Evolutionary conservation across 169 alveolate genomes (phyloP).

Genomic region (Sarcocystis neurona): DNA sequence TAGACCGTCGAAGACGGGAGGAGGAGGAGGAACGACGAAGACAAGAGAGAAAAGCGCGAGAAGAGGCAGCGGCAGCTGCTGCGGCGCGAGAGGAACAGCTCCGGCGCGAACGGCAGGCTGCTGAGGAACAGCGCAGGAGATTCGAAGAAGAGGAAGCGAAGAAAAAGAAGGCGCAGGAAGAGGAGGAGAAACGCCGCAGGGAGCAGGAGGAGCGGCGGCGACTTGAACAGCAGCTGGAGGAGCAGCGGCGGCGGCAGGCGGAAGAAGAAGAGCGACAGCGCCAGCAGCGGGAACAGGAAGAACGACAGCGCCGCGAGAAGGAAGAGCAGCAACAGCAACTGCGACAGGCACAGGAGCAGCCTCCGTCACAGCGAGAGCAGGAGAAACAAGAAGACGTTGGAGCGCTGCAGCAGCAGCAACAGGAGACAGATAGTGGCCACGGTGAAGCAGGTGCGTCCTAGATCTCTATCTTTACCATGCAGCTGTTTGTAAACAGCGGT

Average conservation of each 20-base stretch:
- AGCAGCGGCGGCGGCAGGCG: not conserved
- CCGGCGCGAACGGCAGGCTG: not conserved
- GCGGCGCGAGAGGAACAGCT: not conserved
- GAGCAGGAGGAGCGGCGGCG: not conserved
- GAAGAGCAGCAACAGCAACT: not conserved
- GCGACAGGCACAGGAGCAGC: not conserved
- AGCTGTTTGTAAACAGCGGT: too few species aligned
- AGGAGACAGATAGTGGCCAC: not conserved
- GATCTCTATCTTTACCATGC: not conserved
- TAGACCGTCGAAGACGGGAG: not conserved
- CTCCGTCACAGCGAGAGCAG: not conserved
- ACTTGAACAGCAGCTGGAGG: not conserved
- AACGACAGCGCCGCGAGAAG: not conserved
- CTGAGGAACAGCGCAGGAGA: not conserved
- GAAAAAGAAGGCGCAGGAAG: not conserved
- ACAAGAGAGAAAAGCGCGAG: not conserved
- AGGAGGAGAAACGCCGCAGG: not conserved
- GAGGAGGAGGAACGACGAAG: not conserved
- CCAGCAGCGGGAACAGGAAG: not conserved
- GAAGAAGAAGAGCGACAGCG: not conserved
- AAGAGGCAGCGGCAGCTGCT: not conserved
- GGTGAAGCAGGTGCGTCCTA: not conserved
- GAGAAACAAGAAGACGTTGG: not conserved
- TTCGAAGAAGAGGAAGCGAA: not conserved
- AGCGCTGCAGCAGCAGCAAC: not conserved